Conservation (phyloP, 2,329 filamentous ascomycete species). For the Fusarium oligoseptatum region DNA sequence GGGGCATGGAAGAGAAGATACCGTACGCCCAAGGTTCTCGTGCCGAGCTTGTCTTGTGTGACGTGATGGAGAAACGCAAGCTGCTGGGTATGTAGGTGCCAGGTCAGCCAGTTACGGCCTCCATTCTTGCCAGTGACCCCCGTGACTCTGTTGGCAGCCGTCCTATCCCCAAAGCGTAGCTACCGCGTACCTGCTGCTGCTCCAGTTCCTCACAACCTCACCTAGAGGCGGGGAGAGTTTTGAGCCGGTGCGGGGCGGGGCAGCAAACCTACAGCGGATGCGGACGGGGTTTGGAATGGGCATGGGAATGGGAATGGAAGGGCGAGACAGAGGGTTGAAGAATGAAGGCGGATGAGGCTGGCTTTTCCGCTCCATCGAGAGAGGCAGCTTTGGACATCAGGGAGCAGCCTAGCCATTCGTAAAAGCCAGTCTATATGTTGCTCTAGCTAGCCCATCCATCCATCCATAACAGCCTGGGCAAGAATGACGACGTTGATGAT, state of each 20-base stretch:
- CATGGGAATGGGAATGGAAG: slow-evolving; percentile 37
- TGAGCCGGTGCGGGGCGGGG: slow-evolving; percentile 29
- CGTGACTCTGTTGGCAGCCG: slow-evolving; percentile 15
- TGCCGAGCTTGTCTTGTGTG: slow-evolving; percentile 3
- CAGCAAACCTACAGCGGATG: slow-evolving; percentile 31
- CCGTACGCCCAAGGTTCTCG: neutral
- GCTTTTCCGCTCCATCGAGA: slow-evolving; percentile 1
- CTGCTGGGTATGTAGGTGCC: neutral
- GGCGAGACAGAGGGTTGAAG: slow-evolving; percentile 27
- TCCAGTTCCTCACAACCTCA: slow-evolving; percentile 15
- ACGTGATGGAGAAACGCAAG: neutral
- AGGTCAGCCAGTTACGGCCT: slow-evolving; percentile 12
- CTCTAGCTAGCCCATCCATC: neutral
- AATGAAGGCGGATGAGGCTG: slow-evolving; percentile 36
- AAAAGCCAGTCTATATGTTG: slow-evolving; percentile 3
- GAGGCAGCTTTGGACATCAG: neutral
- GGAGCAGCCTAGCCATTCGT: neutral
- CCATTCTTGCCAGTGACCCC: slow-evolving; percentile 22
- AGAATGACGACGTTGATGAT: slow-evolving; percentile 4
- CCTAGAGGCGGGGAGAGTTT: slow-evolving; percentile 37
- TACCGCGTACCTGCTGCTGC: slow-evolving; percentile 16
- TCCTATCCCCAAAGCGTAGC: slow-evolving; percentile 40
- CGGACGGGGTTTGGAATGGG: slow-evolving; percentile 36
- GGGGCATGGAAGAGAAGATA: neutral
- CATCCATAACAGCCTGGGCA: neutral